Evolutionary conservation across 352 stramenopile genomes (phyloP).

Genomic region (Aphanomyces euteiches): DNA sequence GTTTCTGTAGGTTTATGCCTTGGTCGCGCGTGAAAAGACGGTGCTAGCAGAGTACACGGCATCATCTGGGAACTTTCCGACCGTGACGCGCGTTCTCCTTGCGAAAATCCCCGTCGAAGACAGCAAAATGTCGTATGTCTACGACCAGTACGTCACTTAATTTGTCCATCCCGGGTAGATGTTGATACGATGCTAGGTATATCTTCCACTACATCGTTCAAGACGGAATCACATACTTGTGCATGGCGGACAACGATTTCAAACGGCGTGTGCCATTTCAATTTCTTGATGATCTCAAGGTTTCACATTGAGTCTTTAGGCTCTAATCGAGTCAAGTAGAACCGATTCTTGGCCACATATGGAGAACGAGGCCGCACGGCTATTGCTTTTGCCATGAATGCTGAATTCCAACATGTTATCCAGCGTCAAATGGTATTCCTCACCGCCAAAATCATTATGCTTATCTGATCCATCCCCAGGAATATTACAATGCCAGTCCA

Average conservation of each 20-base stretch:
- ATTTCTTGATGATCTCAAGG: conserved; percentile 98
- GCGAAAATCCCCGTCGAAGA: conserved; percentile 93
- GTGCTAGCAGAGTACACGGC: conserved; percentile 97
- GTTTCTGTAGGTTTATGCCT: conserved; percentile 85
- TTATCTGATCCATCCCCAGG: conserved; percentile 33
- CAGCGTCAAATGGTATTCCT: conserved; percentile 85
- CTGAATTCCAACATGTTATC: conserved; percentile 94
- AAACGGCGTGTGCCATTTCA: conserved; percentile 96
- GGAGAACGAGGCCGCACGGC: conserved; percentile 77
- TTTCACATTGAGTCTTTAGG: background rate
- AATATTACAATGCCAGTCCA: conserved; percentile 85
- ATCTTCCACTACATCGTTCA: conserved; percentile 97
- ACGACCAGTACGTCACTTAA: conserved; percentile 86
- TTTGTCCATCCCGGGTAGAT: background rate
- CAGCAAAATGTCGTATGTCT: conserved; percentile 97
- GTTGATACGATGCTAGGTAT: conserved; percentile 41
- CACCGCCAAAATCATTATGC: background rate
- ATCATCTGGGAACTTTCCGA: conserved; percentile 96
- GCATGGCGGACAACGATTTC: conserved; percentile 95
- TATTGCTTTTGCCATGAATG: conserved; percentile 98
- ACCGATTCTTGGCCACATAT: conserved; percentile 81
- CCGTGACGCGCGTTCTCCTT: conserved; percentile 95
- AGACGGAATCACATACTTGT: conserved; percentile 95
- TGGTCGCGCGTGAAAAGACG: conserved; percentile 96
- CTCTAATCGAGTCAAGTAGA: conserved; percentile 32